phyloP scores from a whole-genome alignment of 2,329 filamentous ascomycete genomes.

The Pseudogymnoascus sp. region DNA sequence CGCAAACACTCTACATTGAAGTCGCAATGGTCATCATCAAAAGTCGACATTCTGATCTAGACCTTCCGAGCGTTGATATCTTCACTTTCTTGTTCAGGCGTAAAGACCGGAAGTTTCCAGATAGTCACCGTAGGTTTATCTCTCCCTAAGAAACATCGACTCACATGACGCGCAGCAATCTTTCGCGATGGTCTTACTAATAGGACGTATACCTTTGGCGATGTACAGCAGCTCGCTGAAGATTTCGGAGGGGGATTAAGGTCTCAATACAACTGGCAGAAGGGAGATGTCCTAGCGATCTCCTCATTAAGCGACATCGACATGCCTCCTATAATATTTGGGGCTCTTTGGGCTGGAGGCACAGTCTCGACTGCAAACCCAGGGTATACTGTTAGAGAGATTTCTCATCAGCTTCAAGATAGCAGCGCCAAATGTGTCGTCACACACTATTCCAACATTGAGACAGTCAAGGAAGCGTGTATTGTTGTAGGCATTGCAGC shows the following conservation, averaged over 20 bases:
- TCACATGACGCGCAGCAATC: conserved; percentile 45
- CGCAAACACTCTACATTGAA: too few relatives aligned
- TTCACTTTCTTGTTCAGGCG: conserved; percentile 70
- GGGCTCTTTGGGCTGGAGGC: conserved; percentile 70
- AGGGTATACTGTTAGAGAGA: conserved; percentile 71
- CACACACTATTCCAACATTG: conserved; percentile 59
- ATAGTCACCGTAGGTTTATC: conserved; percentile 56
- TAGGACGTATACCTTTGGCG: conserved; percentile 55
- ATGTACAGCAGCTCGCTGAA: conserved; percentile 53
- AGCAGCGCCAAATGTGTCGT: conserved; percentile 61
- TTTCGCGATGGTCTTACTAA: conserved; percentile 64
- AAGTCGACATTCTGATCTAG: conserved; percentile 42
- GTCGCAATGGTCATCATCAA: too few relatives aligned
- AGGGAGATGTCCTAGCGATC: conserved; percentile 71
- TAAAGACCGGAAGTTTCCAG: conserved; percentile 53
- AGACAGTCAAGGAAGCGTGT: conserved; percentile 57
- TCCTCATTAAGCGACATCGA: conserved; percentile 79
- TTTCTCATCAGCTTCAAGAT: conserved; percentile 71
- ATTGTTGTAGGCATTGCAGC: conserved; percentile 56
- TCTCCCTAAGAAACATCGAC: too few relatives aligned
- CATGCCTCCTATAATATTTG: conserved; percentile 64
- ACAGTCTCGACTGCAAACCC: conserved; percentile 73
- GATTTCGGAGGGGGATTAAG: conserved; percentile 70
- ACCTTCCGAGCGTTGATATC: conserved; percentile 65
- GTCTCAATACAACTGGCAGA: conserved; percentile 63